Conservation (phyloP, 352 stramenopile genomes). For the Elongisporangium undulatum region DNA sequence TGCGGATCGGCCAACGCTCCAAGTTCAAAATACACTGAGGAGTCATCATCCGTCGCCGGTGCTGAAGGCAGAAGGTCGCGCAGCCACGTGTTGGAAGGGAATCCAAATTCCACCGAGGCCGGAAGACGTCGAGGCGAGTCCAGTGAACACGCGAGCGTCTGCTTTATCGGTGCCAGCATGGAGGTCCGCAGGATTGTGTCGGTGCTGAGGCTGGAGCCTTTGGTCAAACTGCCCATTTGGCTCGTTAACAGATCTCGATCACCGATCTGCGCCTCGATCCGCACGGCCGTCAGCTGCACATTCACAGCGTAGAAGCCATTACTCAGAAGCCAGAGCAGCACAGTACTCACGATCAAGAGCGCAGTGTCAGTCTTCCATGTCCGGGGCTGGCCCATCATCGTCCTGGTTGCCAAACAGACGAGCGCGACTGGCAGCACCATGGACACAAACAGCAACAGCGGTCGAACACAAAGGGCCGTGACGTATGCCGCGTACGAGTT, state of each 20-base stretch:
- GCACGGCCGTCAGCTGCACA: conserved; percentile 27
- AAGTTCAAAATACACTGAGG: not conserved
- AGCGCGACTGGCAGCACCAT: conserved; percentile 46
- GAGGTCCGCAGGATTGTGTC: conserved; percentile 37
- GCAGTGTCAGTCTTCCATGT: conserved; percentile 16
- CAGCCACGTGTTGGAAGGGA: conserved; percentile 45
- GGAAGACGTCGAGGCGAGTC: conserved; percentile 40
- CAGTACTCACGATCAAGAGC: conserved; percentile 25
- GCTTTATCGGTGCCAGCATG: conserved; percentile 20
- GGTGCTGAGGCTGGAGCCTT: conserved; percentile 6
- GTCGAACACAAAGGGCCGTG: conserved; percentile 31
- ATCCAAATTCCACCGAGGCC: conserved; percentile 43
- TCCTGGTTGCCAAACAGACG: conserved; percentile 49
- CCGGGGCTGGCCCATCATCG: conserved; percentile 35
- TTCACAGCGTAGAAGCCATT: conserved; percentile 59
- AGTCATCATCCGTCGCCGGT: conserved; percentile 7
- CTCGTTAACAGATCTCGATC: conserved; percentile 18
- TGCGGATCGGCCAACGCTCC: conserved; percentile 12
- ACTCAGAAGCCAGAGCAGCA: conserved; percentile 56
- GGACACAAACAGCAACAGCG: conserved; percentile 39
- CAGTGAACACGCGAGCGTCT: conserved; percentile 22
- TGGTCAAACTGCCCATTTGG: conserved; percentile 1
- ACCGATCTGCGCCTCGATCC: conserved; percentile 18
- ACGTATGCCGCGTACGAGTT: conserved; percentile 39
- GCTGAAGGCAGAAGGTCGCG: conserved; percentile 22